Percentiles rank a stretch among this genome's conserved stretches.
These are phyloP conservation scores for Phytophthora palmivora DNA, from an alignment of 352 stramenopile genomes.

Conservation along the genomic window DNA sequence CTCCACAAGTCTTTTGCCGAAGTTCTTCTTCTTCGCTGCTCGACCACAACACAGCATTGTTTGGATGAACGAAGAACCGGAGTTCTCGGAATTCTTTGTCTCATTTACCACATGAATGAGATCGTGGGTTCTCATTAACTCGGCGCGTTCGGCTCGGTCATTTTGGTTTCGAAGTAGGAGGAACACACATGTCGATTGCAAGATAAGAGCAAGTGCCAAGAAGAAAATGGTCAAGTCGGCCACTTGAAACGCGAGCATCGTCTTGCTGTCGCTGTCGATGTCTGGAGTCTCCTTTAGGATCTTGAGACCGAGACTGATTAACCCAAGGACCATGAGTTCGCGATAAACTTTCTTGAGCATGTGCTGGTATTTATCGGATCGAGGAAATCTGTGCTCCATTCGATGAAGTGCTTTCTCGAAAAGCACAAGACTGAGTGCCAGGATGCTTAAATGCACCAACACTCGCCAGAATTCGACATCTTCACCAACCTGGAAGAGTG, in stretches of 20 bases:
- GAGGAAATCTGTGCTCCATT: conserved; percentile 52
- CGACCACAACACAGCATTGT: conserved; percentile 20
- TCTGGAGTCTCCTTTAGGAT: conserved; percentile 44
- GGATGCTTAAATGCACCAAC: conserved; percentile 47
- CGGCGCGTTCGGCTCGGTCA: conserved; percentile 39
- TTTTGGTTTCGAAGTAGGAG: conserved; percentile 49
- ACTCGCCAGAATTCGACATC: conserved; percentile 60
- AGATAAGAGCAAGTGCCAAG: conserved; percentile 50
- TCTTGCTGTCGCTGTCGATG: conserved; percentile 37
- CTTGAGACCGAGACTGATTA: conserved; percentile 61
- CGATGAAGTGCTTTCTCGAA: conserved; percentile 49
- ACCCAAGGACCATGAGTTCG: conserved; percentile 64
- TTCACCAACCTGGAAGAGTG: conserved; percentile 61
- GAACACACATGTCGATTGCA: conserved; percentile 55
- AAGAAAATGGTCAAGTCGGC: conserved; percentile 65
- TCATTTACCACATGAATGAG: conserved; percentile 26
- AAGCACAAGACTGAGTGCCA: conserved; percentile 49
- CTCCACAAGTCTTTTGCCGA: conserved; percentile 30
- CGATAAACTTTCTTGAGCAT: conserved; percentile 70
- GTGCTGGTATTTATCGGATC: conserved; percentile 63
- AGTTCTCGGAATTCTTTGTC: background rate
- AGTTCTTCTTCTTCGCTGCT: conserved; percentile 20
- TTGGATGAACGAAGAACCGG: conserved; percentile 11
- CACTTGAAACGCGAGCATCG: conserved; percentile 55
- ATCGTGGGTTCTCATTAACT: conserved; percentile 48